Evolutionary conservation across 2,329 filamentous ascomycete species (phyloP).

Genomic region (Ilyonectria mors-panacis): DNA sequence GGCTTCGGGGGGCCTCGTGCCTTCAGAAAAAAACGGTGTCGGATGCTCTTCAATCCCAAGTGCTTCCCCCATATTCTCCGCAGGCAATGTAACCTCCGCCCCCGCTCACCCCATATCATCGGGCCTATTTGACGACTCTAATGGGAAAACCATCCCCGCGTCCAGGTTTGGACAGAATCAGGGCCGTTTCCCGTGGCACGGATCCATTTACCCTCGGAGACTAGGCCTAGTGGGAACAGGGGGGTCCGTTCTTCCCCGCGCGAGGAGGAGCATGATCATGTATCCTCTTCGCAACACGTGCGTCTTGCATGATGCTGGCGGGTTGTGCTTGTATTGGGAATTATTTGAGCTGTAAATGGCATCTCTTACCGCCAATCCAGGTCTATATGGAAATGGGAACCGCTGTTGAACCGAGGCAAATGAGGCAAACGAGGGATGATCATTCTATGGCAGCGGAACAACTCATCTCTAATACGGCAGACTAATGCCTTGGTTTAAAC

Average conservation of each 20-base stretch:
- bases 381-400: not conserved
- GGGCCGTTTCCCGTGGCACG: not conserved
- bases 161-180: constrained; percentile 8
- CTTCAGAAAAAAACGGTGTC: not conserved
- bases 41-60: constrained; percentile 7
- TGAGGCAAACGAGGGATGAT: not conserved
- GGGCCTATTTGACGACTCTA: constrained; percentile 17
- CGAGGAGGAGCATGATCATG: constrained; percentile 10
- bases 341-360: not conserved
- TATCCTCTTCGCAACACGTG: not conserved
- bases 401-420: not conserved
- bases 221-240: constrained; percentile 24
- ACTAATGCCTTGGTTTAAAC: too few relatives aligned
- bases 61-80: constrained; percentile 25
- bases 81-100: constrained; percentile 23
- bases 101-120: constrained; percentile 30
- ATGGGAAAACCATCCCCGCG: not conserved
- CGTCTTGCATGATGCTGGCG: not conserved
- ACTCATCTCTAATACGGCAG: not conserved
- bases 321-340: not conserved
- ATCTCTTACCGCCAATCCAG: not conserved
- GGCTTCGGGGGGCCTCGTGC: not conserved
- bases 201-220: constrained; percentile 10
- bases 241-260: not conserved
- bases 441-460: not conserved